These are phyloP conservation scores for Encephalitozoon intestinalis DNA, from an alignment of 371 early-diverging fungal genomes.

Conservation along the genomic window DNA sequence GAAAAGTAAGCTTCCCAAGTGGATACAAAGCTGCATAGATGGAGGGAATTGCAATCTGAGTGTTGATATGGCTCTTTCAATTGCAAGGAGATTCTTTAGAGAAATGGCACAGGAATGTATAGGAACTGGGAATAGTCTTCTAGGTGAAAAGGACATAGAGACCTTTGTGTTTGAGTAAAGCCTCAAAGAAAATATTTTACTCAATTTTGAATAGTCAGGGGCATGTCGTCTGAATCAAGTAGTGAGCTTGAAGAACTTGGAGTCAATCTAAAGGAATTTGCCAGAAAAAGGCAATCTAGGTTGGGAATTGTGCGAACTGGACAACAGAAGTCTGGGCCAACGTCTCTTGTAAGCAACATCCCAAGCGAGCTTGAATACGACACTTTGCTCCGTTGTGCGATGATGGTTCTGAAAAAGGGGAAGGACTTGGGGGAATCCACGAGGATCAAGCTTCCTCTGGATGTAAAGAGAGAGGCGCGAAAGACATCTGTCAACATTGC, in stretches of 20 bases:
- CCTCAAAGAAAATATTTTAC: constrained; percentile 1
- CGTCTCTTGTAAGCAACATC: not conserved
- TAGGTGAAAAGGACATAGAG: constrained; percentile 18
- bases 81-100: constrained; percentile 81
- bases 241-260: constrained; percentile 17
- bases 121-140: constrained; percentile 11
- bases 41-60: constrained; percentile 81
- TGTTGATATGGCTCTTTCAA: constrained; percentile 89
- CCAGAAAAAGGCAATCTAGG: constrained; percentile 26
- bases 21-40: constrained; percentile 83
- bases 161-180: not conserved
- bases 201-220: not conserved
- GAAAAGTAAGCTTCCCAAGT: constrained; percentile 85
- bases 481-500: constrained; percentile 58
- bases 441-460: constrained; percentile 56
- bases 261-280: constrained; percentile 29
- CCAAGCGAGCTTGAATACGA: constrained; percentile 51
- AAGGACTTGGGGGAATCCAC: constrained; percentile 6
- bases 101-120: constrained; percentile 74
- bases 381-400: constrained; percentile 50
- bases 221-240: constrained; percentile 7
- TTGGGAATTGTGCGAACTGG: not conserved
- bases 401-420: constrained; percentile 49
- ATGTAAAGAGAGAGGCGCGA: constrained; percentile 54
- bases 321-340: not conserved